phyloP scores from a whole-genome alignment of 2,329 filamentous ascomycete species.

The Phialophora verrucosa region DNA sequence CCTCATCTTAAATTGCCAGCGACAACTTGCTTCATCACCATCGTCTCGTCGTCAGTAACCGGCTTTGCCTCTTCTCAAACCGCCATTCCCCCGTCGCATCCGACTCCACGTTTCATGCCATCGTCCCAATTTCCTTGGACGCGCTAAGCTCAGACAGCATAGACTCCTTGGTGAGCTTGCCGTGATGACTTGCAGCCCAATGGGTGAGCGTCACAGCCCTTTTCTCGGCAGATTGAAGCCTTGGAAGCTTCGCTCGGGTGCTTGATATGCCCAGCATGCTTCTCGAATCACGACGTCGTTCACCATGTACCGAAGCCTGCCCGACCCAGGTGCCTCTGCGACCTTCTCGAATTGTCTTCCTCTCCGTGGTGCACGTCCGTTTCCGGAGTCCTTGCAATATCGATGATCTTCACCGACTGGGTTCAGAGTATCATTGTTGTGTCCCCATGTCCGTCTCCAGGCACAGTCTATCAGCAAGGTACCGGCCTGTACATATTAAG shows the following conservation, averaged over 20 bases:
- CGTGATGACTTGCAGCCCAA: constrained; percentile 22
- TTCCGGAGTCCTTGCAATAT: constrained; percentile 27
- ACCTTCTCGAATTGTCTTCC: constrained; percentile 31
- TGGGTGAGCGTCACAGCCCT: constrained; percentile 11
- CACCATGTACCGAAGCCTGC: constrained; percentile 3
- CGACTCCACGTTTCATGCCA: constrained; percentile 14
- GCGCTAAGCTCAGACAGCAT: constrained; percentile 21
- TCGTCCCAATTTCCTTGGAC: constrained; percentile 18
- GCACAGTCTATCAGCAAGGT: constrained; percentile 11
- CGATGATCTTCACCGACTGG: constrained; percentile 25
- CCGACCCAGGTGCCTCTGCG: constrained; percentile 4
- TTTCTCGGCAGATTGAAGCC: constrained; percentile 20
- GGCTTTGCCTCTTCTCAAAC: constrained; percentile 10
- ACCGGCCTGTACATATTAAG: background rate
- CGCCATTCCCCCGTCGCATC: background rate
- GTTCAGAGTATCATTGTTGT: constrained; percentile 23
- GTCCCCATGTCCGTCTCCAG: constrained; percentile 6
- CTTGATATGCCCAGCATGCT: constrained; percentile 17
- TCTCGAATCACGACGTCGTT: constrained; percentile 29
- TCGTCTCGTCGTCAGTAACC: background rate
- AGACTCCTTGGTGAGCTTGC: constrained; percentile 14
- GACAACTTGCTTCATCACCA: constrained; percentile 5
- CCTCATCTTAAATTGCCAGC: constrained; percentile 28
- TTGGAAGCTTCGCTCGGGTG: constrained; percentile 19
- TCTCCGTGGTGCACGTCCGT: constrained; percentile 20